Conservation (phyloP, 768 basidiomycete species). For the Suillus sp. region DNA sequence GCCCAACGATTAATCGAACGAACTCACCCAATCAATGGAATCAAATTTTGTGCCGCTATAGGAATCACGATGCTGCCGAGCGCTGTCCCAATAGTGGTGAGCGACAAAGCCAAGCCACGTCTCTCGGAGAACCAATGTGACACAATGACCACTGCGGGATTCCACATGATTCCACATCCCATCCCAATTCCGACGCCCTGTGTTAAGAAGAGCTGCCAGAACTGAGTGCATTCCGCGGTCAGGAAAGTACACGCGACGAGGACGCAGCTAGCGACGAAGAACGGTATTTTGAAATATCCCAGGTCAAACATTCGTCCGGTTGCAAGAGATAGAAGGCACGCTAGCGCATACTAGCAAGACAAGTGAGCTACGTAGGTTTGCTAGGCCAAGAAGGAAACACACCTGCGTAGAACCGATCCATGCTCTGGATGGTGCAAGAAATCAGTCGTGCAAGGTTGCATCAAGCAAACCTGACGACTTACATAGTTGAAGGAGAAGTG, state of each 20-base stretch:
- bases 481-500: slow-evolving; percentile 66
- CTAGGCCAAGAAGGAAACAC: slow-evolving; percentile 7
- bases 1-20: slow-evolving; percentile 18
- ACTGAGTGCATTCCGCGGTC: slow-evolving; percentile 68
- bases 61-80: slow-evolving; percentile 72
- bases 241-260: slow-evolving; percentile 62
- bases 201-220: slow-evolving; percentile 78
- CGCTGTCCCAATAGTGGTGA: slow-evolving; percentile 65
- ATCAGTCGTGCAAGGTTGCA: neutral
- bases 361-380: neutral
- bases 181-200: slow-evolving; percentile 76
- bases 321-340: slow-evolving; percentile 62
- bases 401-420: slow-evolving; percentile 85
- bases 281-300: slow-evolving; percentile 60
- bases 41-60: slow-evolving; percentile 56
- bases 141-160: slow-evolving; percentile 57
- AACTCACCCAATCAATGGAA: slow-evolving; percentile 65
- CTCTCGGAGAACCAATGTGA: slow-evolving; percentile 72
- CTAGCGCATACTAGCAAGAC: slow-evolving; percentile 54
- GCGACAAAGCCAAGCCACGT: slow-evolving; percentile 58
- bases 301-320: slow-evolving; percentile 74
- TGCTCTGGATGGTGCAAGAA: slow-evolving; percentile 43
- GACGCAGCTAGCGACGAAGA: slow-evolving; percentile 47
- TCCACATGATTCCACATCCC: slow-evolving; percentile 60
- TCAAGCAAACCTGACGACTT: slow-evolving; percentile 16